Percentiles rank a stretch among this genome's conserved stretches.
These are phyloP conservation scores for Crithidia thermophila DNA, from an alignment of 208 protist species.

Conservation along the genomic window DNA sequence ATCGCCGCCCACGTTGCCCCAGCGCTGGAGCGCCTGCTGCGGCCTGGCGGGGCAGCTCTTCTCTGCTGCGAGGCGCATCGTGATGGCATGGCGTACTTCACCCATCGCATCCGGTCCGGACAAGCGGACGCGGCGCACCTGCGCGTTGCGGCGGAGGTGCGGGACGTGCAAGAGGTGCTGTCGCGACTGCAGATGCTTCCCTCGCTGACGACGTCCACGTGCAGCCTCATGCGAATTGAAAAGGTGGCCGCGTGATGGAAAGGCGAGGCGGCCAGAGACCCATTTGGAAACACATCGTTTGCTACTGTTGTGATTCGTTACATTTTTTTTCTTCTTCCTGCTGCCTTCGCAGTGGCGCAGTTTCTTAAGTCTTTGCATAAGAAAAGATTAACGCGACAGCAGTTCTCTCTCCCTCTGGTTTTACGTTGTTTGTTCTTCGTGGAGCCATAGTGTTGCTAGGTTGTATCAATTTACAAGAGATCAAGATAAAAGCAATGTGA, in stretches of 20 bases:
- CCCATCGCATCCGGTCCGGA: constrained; percentile 16
- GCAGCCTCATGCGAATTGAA: constrained; percentile 42
- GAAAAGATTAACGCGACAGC: not conserved
- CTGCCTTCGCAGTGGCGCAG: not conserved
- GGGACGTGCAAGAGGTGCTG: constrained; percentile 36
- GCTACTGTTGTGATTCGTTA: too few species aligned
- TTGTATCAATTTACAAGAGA: too few species aligned
- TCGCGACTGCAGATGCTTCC: constrained; percentile 28
- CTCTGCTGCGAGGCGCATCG: constrained; percentile 70
- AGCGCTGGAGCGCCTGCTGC: constrained; percentile 41
- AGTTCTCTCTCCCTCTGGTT: too few species aligned
- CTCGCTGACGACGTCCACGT: constrained; percentile 32
- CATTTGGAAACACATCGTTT: too few species aligned
- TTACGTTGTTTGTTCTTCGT: too few species aligned
- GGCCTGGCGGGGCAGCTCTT: constrained; percentile 44
- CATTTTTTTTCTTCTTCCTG: not conserved
- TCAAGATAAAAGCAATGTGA: too few species aligned
- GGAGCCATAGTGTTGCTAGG: too few species aligned
- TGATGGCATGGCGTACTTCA: constrained; percentile 55
- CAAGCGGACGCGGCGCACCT: constrained; percentile 27
- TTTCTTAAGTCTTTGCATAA: not conserved
- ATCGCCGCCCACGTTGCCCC: constrained; percentile 45
- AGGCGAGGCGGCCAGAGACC: too few species aligned
- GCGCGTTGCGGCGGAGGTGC: constrained; percentile 27
- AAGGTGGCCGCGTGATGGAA: not conserved